Evolutionary conservation across 176 grass and related monocot genomes (phyloP), one percentile per base, ranked within the genome.

Genomic region (Triticum monococcum): DNA sequence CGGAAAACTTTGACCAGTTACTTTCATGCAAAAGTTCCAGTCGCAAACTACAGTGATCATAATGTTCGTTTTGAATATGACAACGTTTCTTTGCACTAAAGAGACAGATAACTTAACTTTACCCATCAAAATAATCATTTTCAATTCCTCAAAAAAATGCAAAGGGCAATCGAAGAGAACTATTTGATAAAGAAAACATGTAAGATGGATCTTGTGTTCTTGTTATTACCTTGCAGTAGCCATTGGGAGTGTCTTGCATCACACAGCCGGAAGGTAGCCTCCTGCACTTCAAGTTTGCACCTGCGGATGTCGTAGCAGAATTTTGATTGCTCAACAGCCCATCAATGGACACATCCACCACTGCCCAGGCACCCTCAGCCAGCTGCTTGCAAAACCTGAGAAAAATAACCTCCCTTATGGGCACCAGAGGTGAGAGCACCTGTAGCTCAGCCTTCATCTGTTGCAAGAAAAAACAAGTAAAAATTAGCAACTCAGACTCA

Each of bases 361-460:
- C 84, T 50, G 90, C 93, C 96, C 96, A 98, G 36, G 93, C 92
- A 86, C 87, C 88, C 66, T 98, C 96, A 35, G 74, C 81, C 28
- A 98, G 57, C 84, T 96, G 96, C 84, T 96, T 98, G 76, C 93
- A 94, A 79, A 96, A 98, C 63, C 96, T 84, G 67, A 98, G 90
- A 86, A 98, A 98, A 65, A 85, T 89, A 26, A 94, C 79, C 71
- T 98, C 96, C 54, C 93, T 84, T 35, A 98, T 92, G 13, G 93
- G 93, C 22, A 98, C 96, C 26, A 98, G 72, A 32, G 96, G 96
- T 57, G 93, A 96, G 48, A 98, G 91, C 54, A 98, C 93, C 85
- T 98, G 96, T 45, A 98, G 89, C 81, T 98, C 96, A 36, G 96
- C 92, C 66, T 92, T 95, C 96, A 98, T 96, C 96, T 98, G 74